Evolutionary conservation across 768 basidiomycete species (phyloP).

Genomic region (Leccinum truebloodii): DNA sequence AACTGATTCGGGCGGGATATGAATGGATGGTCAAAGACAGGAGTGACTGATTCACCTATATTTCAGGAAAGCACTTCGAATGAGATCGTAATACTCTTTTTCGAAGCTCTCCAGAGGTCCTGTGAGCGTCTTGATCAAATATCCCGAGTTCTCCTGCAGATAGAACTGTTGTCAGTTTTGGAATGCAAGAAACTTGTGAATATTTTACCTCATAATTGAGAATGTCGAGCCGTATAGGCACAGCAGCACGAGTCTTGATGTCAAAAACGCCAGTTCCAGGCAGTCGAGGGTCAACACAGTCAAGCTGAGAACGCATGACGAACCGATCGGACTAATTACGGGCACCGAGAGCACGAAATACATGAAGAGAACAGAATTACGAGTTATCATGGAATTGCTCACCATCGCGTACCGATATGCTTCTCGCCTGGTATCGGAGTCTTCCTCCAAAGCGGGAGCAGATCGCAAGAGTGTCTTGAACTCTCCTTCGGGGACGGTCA

Average conservation of each 20-base stretch:
- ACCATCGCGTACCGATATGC: slow-evolving; percentile 90
- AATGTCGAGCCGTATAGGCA: slow-evolving; percentile 82
- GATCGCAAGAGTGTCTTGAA: slow-evolving; percentile 59
- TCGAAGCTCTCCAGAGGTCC: slow-evolving; percentile 83
- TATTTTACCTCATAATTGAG: slow-evolving; percentile 70
- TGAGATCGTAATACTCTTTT: slow-evolving; percentile 91
- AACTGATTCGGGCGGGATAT: slow-evolving; percentile 41
- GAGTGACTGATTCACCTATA: slow-evolving; percentile 59
- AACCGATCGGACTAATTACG: slow-evolving; percentile 45
- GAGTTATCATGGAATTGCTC: slow-evolving; percentile 11
- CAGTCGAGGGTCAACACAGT: slow-evolving; percentile 76
- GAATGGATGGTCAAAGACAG: neutral
- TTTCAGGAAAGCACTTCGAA: slow-evolving; percentile 92
- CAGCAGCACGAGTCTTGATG: slow-evolving; percentile 89
- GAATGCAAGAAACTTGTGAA: neutral
- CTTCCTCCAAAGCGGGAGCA: slow-evolving; percentile 26
- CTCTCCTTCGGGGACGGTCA: slow-evolving; percentile 66
- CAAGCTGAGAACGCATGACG: slow-evolving; percentile 94
- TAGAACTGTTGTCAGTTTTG: neutral
- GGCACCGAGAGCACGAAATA: neutral
- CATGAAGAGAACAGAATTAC: neutral
- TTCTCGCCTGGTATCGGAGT: slow-evolving; percentile 48
- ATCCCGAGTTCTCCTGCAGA: slow-evolving; percentile 75
- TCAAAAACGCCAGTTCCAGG: slow-evolving; percentile 95
- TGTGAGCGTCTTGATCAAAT: slow-evolving; percentile 62